Evolutionary conservation across 2,329 filamentous ascomycete species (phyloP), one percentile per base, ranked within the genome.

Genomic region (Clonostachys solani): DNA sequence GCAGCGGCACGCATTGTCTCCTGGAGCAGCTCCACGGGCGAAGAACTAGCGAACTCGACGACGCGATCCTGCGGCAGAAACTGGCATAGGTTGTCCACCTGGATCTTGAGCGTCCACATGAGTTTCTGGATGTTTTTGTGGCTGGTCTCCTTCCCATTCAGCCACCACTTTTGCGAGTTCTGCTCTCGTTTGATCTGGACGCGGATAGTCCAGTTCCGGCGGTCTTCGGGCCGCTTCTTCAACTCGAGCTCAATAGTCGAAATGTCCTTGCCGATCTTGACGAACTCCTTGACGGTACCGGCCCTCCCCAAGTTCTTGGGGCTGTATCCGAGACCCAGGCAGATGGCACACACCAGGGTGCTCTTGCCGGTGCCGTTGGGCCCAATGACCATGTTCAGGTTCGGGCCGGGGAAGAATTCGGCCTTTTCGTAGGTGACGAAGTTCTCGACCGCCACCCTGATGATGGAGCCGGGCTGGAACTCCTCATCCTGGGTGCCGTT

Each of bases 301-400:
- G 92, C 91, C 51, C 94, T 85, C 15, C 92, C 94, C 15, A 99
- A 78, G 58, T 92, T 82, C 66, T 86, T 81, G 19, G 92, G 84
- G 33, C 83, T 80, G 75, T 87, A 96, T 43, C 94, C 94, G 23
- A 99, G 72, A 3, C 94, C 94, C 13, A 99, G 71, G 60, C 94
- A 97, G 55, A 99, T 95, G 41, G 94, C 94, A 67, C 94, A 99
- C 40, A 99, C 92, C 23, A 99, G 76, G 0, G 94, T 96, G 68
- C 92, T 97, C 69, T 99, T 99, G 1, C 94, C 94, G 1, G 94
- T 97, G 34, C 94, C 94, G 60, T 99, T 99, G n/a, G 94, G 94
- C 0, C 94, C 94, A 56, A 99, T 96, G 46, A 99, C 86, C 92
- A 99, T 97, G 64, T 99, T 99, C 60, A 99, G 68, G 62, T 89